Percentiles rank a stretch among this genome's conserved stretches.
Evolutionary conservation across 225 moss, liverwort and hornwort species (phyloP).

Genomic region (Pseudoscleropodium purum): DNA sequence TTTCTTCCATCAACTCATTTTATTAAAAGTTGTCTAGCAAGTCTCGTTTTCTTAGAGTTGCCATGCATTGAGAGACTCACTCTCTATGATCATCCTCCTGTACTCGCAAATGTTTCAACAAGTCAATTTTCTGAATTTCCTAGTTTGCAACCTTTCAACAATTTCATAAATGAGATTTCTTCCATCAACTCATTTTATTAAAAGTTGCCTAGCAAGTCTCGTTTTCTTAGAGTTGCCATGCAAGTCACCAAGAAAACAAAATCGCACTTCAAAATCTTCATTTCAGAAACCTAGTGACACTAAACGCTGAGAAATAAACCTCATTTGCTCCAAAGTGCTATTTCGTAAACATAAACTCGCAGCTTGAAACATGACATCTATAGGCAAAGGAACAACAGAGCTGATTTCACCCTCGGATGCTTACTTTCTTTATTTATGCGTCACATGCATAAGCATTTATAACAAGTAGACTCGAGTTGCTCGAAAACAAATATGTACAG

Average conservation of each 20-base stretch:
- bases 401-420: not conserved
- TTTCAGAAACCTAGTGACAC: not conserved
- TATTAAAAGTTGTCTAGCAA: not conserved
- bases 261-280: not conserved
- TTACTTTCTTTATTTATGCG: not conserved
- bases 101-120: not conserved
- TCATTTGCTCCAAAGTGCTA: not conserved
- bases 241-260: not conserved
- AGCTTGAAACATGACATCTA: not conserved
- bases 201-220: not conserved
- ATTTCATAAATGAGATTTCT: not conserved
- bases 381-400: not conserved
- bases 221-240: not conserved
- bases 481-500: not conserved
- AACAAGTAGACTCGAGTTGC: not conserved
- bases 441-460: not conserved
- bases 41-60: not conserved
- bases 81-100: not conserved
- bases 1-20: not conserved
- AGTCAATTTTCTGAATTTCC: not conserved
- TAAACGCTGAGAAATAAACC: not conserved
- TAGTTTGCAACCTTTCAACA: too few relatives aligned
- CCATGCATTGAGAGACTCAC: not conserved
- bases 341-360: not conserved
- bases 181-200: too few relatives aligned